Evolutionary conservation across 2,329 filamentous ascomycete genomes (phyloP), one percentile per base, ranked within the genome.

Genomic region (Phialocephala sp.): DNA sequence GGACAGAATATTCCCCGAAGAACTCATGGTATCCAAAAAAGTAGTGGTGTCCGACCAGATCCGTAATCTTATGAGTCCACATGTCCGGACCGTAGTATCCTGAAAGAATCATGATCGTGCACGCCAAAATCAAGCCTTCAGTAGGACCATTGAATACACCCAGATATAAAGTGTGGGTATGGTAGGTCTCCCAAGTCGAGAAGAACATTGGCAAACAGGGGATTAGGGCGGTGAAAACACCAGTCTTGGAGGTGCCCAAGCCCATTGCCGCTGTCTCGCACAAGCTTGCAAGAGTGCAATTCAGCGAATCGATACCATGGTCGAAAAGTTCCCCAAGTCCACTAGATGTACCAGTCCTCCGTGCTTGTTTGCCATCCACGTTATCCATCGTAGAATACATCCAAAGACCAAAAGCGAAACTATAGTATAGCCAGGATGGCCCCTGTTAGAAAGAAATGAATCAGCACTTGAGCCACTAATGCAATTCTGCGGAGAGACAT

Each of bases 301-400:
- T 99, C 69, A 99, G 83, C 35, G 93, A 97, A 80, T 99, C 95
- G 80, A 99, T 98, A 71, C 95, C 95, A 81, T 99, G 95, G 80
- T 99, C 95, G 80, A 99, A 99, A 15, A 99, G 88, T 80, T 99
- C 95, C 72, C 95, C 95, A 32, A 99, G 85, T 0, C 93, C 93
- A 77, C 93, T 97, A 36, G 94, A 98, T 4, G 94, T 97, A 61
- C 94, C 94, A 4, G 95, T 99, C 74, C 95, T 87, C 70, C 95
- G 87, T 65, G 95, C 95, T 82, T 99, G 95, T 81, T 99, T 99
- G 72, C 95, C 95, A 79, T 99, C 95, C 70, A 98, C 91, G 78
- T 99, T 99, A 83, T 99, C 95, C 90, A 99, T 94, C 15, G 95
- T 99, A 73, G 95, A 96, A 80, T 98, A 97, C 92, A 97, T 95